These are phyloP conservation scores for Brasenia schreberi DNA, from an alignment of 164 flowering plant species.

Conservation along the genomic window DNA sequence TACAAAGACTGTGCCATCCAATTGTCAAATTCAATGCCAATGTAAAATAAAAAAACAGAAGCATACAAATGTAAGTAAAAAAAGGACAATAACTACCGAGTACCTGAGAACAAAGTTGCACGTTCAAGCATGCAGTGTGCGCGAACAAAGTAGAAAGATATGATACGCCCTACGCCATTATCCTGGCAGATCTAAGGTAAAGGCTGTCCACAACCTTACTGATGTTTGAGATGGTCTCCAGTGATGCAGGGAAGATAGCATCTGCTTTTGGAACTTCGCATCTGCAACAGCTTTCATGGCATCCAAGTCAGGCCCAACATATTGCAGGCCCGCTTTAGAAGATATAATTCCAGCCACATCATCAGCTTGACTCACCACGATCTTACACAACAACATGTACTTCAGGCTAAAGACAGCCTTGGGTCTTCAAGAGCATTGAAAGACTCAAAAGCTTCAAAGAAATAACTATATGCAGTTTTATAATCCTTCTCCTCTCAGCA, in stretches of 20 bases:
- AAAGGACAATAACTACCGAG: too few relatives aligned
- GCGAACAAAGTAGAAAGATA: background rate
- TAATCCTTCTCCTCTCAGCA: conserved; percentile 60
- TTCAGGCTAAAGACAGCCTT: conserved; percentile 51
- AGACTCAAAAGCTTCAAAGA: conserved; percentile 62
- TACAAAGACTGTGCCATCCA: too few relatives aligned
- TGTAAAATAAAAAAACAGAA: too few relatives aligned
- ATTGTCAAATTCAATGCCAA: too few relatives aligned
- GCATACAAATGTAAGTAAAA: too few relatives aligned
- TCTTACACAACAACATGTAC: conserved; percentile 48
- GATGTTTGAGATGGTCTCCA: conserved; percentile 20
- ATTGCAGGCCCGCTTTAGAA: conserved; percentile 15
- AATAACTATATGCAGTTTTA: conserved; percentile 55
- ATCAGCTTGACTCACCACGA: conserved; percentile 43
- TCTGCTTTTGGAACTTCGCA: conserved; percentile 41
- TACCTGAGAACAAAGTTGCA: too few relatives aligned
- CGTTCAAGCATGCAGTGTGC: too few relatives aligned
- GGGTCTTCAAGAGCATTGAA: conserved; percentile 57
- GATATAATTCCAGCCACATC: conserved; percentile 18
- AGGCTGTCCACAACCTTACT: conserved; percentile 36
- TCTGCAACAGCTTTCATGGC: conserved; percentile 21
- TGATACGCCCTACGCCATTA: conserved; percentile 12
- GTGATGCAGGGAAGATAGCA: conserved; percentile 40
- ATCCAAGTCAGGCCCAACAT: conserved; percentile 16
- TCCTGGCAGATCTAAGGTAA: conserved; percentile 17